phyloP scores from a whole-genome alignment of 495 filamentous ascomycete genomes.

The Penicillium waksmanii region DNA sequence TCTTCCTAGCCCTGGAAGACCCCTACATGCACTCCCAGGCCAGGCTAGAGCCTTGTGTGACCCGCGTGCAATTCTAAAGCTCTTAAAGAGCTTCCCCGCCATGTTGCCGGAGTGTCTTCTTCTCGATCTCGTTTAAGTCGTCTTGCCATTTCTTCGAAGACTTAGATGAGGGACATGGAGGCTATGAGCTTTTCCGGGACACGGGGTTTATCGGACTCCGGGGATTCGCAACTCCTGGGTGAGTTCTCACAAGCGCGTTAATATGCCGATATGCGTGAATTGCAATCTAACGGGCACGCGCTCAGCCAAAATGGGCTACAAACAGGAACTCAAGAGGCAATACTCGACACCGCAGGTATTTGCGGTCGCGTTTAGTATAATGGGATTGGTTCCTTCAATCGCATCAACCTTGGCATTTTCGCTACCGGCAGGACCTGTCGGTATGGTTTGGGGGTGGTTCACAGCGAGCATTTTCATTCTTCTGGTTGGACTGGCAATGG shows the following conservation, averaged over 20 bases:
- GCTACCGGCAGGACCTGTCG: constrained; percentile 67
- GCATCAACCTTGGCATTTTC: constrained; percentile 67
- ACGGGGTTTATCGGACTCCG: neutral
- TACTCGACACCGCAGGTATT: constrained; percentile 69
- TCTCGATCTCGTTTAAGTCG: neutral
- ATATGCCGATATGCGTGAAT: neutral
- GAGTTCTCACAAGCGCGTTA: neutral
- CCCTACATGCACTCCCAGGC: neutral
- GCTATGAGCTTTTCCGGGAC: neutral
- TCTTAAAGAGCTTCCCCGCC: neutral
- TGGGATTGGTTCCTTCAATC: constrained; percentile 71
- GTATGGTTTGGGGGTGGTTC: constrained; percentile 76
- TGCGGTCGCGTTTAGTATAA: constrained; percentile 72
- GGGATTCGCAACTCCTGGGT: constrained; percentile 36
- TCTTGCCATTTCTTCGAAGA: neutral
- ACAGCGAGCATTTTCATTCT: constrained; percentile 67
- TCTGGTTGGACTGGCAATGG: constrained; percentile 68
- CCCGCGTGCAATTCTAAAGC: neutral
- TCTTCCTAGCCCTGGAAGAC: neutral
- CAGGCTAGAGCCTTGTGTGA: constrained; percentile 5
- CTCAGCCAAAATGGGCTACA: constrained; percentile 59
- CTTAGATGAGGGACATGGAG: neutral
- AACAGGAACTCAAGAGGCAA: constrained; percentile 68
- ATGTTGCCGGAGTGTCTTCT: neutral
- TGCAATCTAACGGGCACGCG: constrained; percentile 8